These are phyloP conservation scores for Magnolia officinalis DNA, from an alignment of 164 flowering plant genomes.

Conservation along the genomic window DNA sequence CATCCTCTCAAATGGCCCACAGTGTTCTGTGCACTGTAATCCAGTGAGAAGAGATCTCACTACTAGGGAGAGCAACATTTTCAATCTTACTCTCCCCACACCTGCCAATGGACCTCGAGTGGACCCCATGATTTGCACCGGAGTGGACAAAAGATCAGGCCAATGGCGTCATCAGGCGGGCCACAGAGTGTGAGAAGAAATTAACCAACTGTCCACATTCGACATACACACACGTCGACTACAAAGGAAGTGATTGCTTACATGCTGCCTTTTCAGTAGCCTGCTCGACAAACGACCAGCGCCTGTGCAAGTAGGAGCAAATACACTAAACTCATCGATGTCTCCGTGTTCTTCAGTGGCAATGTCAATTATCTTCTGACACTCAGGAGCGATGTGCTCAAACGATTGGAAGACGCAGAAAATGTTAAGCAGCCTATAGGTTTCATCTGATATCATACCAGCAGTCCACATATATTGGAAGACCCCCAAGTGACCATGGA, in stretches of 20 bases:
- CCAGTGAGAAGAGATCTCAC: no score
- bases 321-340: conserved; percentile 80
- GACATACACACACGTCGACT: not conserved
- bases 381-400: conserved; percentile 47
- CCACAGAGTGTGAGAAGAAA: not conserved
- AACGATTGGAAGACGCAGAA: conserved; percentile 64
- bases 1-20: no score
- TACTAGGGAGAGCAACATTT: no score
- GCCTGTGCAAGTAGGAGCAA: conserved; percentile 65
- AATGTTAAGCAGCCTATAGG: conserved; percentile 53
- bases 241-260: conserved; percentile 22
- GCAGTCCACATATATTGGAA: conserved; percentile 84
- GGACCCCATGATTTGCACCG: not conserved
- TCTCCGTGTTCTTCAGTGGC: conserved; percentile 71
- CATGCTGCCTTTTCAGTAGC: conserved; percentile 41
- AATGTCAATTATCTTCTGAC: conserved; percentile 50
- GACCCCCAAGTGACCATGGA: conserved; percentile 65
- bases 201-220: not conserved
- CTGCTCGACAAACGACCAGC: conserved; percentile 38
- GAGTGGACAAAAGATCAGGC: not conserved
- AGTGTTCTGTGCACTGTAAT: no score
- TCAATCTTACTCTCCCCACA: not conserved
- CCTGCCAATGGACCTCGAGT: not conserved
- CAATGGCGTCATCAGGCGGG: not conserved
- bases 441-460: conserved; percentile 86